A percentile compares a stretch with the other conserved stretches of the same genome.
phyloP scores from a whole-genome alignment of 129 eudicot species.

The Pittosporum tobira region DNA sequence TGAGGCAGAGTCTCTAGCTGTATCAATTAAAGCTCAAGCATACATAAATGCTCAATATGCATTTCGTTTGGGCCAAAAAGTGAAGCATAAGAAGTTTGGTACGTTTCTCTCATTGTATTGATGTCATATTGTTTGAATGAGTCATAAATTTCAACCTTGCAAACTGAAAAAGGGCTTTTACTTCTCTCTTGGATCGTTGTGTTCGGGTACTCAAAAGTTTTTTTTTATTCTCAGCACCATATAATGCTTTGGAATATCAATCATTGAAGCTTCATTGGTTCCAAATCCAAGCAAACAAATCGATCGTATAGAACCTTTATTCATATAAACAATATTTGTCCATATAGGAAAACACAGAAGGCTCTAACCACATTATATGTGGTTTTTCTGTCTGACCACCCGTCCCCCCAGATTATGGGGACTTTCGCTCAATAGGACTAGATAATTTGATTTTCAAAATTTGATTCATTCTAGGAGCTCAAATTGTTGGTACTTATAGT shows the following conservation, averaged over 20 bases:
- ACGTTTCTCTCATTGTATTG: neutral
- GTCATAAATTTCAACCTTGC: neutral
- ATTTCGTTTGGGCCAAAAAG: slow-evolving; percentile 93
- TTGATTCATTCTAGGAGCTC: too few species aligned
- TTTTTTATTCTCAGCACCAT: too few species aligned
- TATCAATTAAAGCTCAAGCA: slow-evolving; percentile 73
- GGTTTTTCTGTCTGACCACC: neutral
- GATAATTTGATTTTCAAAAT: neutral
- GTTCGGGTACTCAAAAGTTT: too few species aligned
- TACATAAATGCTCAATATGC: slow-evolving; percentile 56
- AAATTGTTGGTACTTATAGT: too few species aligned
- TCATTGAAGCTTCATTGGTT: too few species aligned
- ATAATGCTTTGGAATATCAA: too few species aligned
- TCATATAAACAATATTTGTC: neutral
- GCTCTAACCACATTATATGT: neutral
- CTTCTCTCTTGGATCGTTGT: too few species aligned
- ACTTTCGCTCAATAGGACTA: neutral
- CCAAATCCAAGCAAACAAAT: neutral
- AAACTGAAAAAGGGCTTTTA: too few species aligned
- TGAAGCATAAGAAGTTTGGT: slow-evolving; percentile 83
- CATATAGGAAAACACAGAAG: neutral
- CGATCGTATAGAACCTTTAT: neutral
- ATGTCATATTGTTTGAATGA: too few species aligned
- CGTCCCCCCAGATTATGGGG: too few species aligned
- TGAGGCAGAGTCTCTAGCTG: slow-evolving; percentile 82